Evolutionary conservation across 2,329 filamentous ascomycete genomes (phyloP).

Genomic region (Pyrenophora seminiperda): DNA sequence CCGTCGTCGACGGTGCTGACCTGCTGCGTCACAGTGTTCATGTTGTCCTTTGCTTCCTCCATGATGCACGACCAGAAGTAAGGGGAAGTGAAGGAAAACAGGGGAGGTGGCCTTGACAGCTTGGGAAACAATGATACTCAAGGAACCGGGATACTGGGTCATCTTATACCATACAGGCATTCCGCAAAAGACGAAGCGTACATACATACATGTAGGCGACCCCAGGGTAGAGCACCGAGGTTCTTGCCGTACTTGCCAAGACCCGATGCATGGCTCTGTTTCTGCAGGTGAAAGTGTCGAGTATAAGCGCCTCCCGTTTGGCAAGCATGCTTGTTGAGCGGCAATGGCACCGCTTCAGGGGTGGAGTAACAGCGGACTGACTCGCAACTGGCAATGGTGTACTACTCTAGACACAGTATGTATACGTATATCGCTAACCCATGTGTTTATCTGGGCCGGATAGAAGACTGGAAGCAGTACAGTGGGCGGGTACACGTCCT

Average conservation of each 20-base stretch:
- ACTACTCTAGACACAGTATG: no score
- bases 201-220: conserved; percentile 4
- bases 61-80: conserved; percentile 11
- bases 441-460: conserved; percentile 14
- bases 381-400: neutral
- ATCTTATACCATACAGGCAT: conserved; percentile 34
- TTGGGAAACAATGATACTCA: conserved; percentile 8
- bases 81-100: neutral
- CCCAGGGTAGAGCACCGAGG: conserved; percentile 25
- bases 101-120: conserved; percentile 3
- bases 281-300: conserved; percentile 10
- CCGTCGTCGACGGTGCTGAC: conserved; percentile 31
- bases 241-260: conserved; percentile 15
- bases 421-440: conserved; percentile 3
- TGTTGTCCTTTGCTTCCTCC: conserved; percentile 28
- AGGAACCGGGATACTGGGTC: conserved; percentile 24
- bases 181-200: conserved; percentile 27
- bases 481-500: conserved; percentile 21
- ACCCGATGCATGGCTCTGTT: conserved; percentile 21
- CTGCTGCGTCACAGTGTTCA: conserved; percentile 32
- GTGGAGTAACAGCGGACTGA: conserved; percentile 3
- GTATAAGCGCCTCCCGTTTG: conserved; percentile 23
- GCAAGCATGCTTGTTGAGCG: conserved; percentile 29
- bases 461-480: conserved; percentile 20
- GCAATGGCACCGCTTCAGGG: conserved; percentile 14